A percentile compares a stretch with the other conserved stretches of the same genome.
Evolutionary conservation across 805 yeast genomes (phyloP).

Genomic region (Isabelozyma gotoi): DNA sequence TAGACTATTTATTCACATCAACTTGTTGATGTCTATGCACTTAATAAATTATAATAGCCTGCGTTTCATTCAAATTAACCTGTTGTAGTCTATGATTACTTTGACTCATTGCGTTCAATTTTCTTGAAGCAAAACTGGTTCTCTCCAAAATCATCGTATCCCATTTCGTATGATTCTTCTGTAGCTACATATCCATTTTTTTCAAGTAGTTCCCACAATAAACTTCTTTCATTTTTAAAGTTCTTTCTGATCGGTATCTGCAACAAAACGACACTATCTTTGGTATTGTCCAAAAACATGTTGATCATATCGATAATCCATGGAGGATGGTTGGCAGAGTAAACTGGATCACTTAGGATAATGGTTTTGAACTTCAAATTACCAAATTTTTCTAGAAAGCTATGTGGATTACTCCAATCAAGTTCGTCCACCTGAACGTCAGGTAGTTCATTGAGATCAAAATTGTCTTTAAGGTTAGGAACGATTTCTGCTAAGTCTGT

Average conservation of each 20-base stretch:
- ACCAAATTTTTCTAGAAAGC: constrained; percentile 25
- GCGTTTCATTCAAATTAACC: too few relatives aligned
- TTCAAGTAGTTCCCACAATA: constrained; percentile 56
- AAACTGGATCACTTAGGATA: constrained; percentile 84
- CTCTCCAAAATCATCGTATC: constrained; percentile 84
- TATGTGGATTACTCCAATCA: constrained; percentile 75
- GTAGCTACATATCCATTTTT: constrained; percentile 32
- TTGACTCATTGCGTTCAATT: background rate
- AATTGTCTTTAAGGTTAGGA: constrained; percentile 62
- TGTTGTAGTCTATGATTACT: too few relatives aligned
- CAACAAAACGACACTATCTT: constrained; percentile 49
- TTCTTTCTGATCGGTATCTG: constrained; percentile 74
- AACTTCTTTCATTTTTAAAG: constrained; percentile 63
- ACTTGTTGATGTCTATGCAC: too few relatives aligned
- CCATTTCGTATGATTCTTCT: constrained; percentile 51
- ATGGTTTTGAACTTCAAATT: constrained; percentile 53
- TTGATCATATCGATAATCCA: constrained; percentile 65
- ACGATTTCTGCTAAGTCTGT: constrained; percentile 84
- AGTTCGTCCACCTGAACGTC: constrained; percentile 47
- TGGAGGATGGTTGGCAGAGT: constrained; percentile 76
- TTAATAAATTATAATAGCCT: too few relatives aligned
- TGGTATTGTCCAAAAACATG: constrained; percentile 37
- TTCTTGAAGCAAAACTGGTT: constrained; percentile 56
- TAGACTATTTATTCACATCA: constrained; percentile 6
- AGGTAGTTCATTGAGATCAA: constrained; percentile 46